Evolutionary conservation across 768 basidiomycete genomes (phyloP).

Genomic region (Panaeolus cyanescens): DNA sequence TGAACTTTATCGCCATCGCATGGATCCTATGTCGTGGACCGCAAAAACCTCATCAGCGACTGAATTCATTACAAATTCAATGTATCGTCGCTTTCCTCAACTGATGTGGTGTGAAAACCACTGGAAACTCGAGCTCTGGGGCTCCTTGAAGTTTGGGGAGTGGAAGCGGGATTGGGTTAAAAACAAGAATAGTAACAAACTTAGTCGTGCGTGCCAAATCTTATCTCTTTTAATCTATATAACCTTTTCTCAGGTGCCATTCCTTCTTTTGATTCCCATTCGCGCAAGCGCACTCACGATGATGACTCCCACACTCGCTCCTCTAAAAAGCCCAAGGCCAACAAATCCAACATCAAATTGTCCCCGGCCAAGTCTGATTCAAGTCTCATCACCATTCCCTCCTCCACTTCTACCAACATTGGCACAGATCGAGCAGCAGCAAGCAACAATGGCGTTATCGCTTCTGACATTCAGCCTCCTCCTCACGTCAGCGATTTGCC

Average conservation of each 20-base stretch:
- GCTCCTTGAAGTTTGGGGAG: background rate
- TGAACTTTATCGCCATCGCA: background rate
- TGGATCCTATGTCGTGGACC: background rate
- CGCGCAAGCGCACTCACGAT: background rate
- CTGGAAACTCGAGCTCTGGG: background rate
- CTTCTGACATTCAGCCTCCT: too few species aligned
- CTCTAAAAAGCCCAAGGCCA: background rate
- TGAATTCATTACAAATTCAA: constrained; percentile 3
- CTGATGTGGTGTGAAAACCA: constrained; percentile 3
- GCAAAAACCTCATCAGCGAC: background rate
- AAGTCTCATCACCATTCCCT: too few species aligned
- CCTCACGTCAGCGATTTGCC: too few species aligned
- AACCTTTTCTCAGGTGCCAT: background rate
- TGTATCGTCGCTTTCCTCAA: constrained; percentile 1
- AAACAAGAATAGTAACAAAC: background rate
- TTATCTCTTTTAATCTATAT: background rate
- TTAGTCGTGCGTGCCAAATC: background rate
- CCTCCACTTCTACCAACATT: too few species aligned
- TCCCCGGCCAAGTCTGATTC: too few species aligned
- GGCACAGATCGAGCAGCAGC: too few species aligned
- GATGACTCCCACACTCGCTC: background rate
- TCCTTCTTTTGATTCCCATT: background rate
- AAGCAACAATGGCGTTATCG: too few species aligned
- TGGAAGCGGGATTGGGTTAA: background rate
- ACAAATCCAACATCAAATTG: too few species aligned